Percentiles rank a stretch among this genome's conserved stretches.
These are phyloP conservation scores for Trypanosoma cruzi DNA, from an alignment of 208 protist species.

Conservation along the genomic window DNA sequence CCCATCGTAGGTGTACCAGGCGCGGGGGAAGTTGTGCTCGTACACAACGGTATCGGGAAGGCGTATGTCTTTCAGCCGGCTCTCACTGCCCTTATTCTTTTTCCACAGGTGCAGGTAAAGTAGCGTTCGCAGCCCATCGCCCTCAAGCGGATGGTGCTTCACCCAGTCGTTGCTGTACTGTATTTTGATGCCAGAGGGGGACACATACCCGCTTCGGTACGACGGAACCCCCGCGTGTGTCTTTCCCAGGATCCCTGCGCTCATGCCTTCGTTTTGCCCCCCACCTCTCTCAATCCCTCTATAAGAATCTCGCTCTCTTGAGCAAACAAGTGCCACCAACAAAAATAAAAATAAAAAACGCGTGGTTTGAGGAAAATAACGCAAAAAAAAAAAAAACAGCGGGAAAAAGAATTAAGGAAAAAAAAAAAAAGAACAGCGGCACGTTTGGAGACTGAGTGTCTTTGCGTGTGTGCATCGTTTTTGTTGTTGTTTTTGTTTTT, in stretches of 20 bases:
- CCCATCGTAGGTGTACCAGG: conserved; percentile 90
- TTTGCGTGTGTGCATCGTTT: too few species aligned
- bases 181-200: conserved; percentile 60
- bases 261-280: not conserved
- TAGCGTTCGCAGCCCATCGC: conserved; percentile 77
- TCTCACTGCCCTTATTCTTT: conserved; percentile 80
- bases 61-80: conserved; percentile 52
- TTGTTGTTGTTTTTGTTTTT: too few species aligned
- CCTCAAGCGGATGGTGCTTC: conserved; percentile 84
- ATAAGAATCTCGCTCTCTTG: not conserved
- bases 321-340: not conserved
- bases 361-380: too few species aligned
- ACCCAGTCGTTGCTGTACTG: conserved; percentile 71
- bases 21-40: conserved; percentile 94
- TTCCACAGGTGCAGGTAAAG: conserved; percentile 90
- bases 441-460: too few species aligned
- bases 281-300: not conserved
- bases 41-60: conserved; percentile 92
- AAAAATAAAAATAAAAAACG: too few species aligned
- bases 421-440: too few species aligned
- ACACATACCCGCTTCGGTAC: conserved; percentile 55
- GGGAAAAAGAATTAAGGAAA: conserved; percentile 6
- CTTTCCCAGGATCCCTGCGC: conserved; percentile 25
- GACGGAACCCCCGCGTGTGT: conserved; percentile 36
- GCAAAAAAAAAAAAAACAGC: conserved; percentile 15